These are phyloP conservation scores for Medicago arabica DNA, from an alignment of 306 rosid species.

Conservation along the genomic window DNA sequence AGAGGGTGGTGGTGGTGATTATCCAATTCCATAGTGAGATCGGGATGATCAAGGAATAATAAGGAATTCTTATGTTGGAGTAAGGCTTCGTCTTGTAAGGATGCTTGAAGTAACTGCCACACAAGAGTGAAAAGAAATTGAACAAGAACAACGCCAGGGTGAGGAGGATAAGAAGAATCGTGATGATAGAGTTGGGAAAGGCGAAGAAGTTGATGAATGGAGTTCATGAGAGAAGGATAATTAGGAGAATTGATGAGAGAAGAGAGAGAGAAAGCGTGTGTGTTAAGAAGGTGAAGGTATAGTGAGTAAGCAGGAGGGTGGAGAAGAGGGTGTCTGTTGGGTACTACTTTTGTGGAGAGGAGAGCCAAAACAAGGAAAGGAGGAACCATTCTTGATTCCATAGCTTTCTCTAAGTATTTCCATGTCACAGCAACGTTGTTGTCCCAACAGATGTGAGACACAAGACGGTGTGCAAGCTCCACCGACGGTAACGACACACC, in stretches of 20 bases:
- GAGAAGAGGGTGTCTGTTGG: slow-evolving; percentile 62
- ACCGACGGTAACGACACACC: slow-evolving; percentile 66
- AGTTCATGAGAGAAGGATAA: slow-evolving; percentile 58
- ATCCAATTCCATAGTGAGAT: slow-evolving; percentile 49
- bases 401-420: slow-evolving; percentile 79
- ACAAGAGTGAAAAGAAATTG: slow-evolving; percentile 68
- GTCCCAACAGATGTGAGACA: slow-evolving; percentile 75
- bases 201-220: slow-evolving; percentile 61
- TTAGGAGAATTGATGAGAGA: slow-evolving; percentile 58
- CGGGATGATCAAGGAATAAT: slow-evolving; percentile 47
- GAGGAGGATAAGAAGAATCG: background rate
- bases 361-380: slow-evolving; percentile 72
- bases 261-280: slow-evolving; percentile 64
- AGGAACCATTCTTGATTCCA: slow-evolving; percentile 61
- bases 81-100: slow-evolving; percentile 82
- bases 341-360: slow-evolving; percentile 70
- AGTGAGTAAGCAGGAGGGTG: slow-evolving; percentile 82
- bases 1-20: slow-evolving; percentile 45
- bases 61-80: slow-evolving; percentile 48
- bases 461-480: slow-evolving; percentile 66
- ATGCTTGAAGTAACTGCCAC: slow-evolving; percentile 80
- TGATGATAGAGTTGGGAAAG: slow-evolving; percentile 51
- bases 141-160: slow-evolving; percentile 78
- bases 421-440: slow-evolving; percentile 75
- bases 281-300: slow-evolving; percentile 74